Conservation (phyloP, 352 stramenopile genomes). For the Phytophthora uliginosa region DNA sequence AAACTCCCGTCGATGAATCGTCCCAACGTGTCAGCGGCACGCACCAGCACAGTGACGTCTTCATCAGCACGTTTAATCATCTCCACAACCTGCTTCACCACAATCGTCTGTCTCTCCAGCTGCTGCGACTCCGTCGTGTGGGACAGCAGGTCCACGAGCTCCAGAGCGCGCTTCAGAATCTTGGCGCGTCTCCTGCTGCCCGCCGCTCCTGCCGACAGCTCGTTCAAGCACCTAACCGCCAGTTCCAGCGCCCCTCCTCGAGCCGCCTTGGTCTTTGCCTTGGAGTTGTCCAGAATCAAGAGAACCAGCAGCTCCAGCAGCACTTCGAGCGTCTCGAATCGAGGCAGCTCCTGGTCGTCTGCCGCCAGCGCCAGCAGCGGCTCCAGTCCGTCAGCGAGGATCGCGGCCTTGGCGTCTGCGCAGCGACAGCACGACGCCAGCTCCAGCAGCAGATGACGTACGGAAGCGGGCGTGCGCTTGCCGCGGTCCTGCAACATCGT, state of each 20-base stretch:
- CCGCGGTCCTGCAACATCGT: slow-evolving; percentile 44
- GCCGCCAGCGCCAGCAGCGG: slow-evolving; percentile 36
- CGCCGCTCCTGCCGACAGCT: slow-evolving; percentile 20
- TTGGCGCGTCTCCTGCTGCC: slow-evolving; percentile 45
- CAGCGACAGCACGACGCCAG: slow-evolving; percentile 50
- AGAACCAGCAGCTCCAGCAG: slow-evolving; percentile 56
- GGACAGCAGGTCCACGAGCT: slow-evolving; percentile 48
- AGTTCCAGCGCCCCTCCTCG: slow-evolving; percentile 43
- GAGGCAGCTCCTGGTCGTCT: slow-evolving; percentile 17
- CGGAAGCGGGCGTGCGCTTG: slow-evolving; percentile 25
- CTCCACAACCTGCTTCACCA: slow-evolving; percentile 40
- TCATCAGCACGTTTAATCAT: slow-evolving; percentile 43
- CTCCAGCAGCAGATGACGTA: slow-evolving; percentile 40
- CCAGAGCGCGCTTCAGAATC: slow-evolving; percentile 52
- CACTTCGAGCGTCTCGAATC: slow-evolving; percentile 35
- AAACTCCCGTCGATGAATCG: slow-evolving; percentile 43
- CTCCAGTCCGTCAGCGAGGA: slow-evolving; percentile 45
- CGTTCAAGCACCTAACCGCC: slow-evolving; percentile 30
- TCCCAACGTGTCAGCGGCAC: slow-evolving; percentile 48
- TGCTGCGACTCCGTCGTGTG: slow-evolving; percentile 24
- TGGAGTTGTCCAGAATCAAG: slow-evolving; percentile 40
- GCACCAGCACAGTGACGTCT: slow-evolving; percentile 46
- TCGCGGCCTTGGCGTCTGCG: slow-evolving; percentile 42
- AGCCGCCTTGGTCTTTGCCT: slow-evolving; percentile 18
- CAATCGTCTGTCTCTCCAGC: slow-evolving; percentile 22